phyloP scores from a whole-genome alignment of 2,329 filamentous ascomycete genomes.

The Aureobasidium zeae region DNA sequence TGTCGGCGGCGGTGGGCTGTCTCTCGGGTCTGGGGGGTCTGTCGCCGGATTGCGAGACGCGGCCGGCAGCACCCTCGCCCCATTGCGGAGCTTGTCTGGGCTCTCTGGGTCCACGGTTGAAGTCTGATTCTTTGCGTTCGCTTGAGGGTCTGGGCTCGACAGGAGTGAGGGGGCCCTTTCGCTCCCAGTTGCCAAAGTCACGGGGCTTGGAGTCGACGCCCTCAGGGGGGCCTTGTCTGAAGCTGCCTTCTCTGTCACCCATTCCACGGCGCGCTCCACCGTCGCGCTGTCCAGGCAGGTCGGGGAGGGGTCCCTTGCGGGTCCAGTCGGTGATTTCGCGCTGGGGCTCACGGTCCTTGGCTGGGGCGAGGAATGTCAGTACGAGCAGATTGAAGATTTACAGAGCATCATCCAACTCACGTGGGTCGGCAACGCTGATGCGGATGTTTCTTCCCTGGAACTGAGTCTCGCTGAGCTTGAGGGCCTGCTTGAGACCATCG shows the following conservation, averaged over 20 bases:
- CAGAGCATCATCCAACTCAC: too few species aligned
- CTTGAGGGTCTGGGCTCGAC: constrained; percentile 26
- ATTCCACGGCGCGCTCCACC: constrained; percentile 44
- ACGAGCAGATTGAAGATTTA: too few species aligned
- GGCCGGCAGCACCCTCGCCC: constrained; percentile 48
- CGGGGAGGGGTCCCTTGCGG: constrained; percentile 79
- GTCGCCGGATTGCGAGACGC: constrained; percentile 65
- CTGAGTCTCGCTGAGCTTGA: constrained; percentile 68
- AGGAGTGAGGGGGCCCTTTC: constrained; percentile 82
- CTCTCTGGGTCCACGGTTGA: constrained; percentile 24
- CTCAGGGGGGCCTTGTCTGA: constrained; percentile 52
- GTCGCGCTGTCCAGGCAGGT: constrained; percentile 49
- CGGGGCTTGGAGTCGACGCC: constrained; percentile 61
- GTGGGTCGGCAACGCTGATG: constrained; percentile 93
- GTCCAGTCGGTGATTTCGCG: constrained; percentile 87
- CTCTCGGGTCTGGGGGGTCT: constrained; percentile 56
- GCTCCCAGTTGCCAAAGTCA: constrained; percentile 87
- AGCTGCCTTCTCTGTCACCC: constrained; percentile 40
- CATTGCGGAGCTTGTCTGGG: constrained; percentile 57
- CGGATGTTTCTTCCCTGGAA: constrained; percentile 86
- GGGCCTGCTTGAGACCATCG: constrained; percentile 84
- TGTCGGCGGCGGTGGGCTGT: constrained; percentile 75
- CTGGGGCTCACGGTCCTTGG: constrained; percentile 74
- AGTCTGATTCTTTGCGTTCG: constrained; percentile 9
- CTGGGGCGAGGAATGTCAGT: constrained; percentile 39